These are phyloP conservation scores for Pseudozyma thailandica DNA, from an alignment of 1,284 basidiomycete species.

Conservation along the genomic window DNA sequence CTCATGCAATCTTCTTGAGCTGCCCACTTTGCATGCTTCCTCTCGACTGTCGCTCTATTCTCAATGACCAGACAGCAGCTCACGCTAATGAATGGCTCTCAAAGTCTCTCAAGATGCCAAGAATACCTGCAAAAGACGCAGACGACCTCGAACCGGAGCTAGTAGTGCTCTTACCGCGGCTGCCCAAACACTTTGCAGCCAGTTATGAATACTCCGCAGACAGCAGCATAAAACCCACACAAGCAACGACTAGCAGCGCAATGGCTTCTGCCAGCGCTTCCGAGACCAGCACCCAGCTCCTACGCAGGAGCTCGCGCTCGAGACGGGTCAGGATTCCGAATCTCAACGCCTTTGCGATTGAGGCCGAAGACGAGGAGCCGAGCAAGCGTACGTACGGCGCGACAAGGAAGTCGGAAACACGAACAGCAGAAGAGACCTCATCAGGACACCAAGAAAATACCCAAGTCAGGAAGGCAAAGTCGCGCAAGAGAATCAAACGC, in stretches of 20 bases:
- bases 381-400: not conserved
- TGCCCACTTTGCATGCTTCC: no score
- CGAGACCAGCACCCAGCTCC: no score
- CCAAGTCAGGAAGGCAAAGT: not conserved
- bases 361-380: conserved; percentile 4
- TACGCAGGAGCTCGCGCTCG: conserved; percentile 16
- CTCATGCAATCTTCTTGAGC: no score
- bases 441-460: not conserved
- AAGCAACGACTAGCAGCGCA: no score
- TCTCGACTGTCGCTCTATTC: no score
- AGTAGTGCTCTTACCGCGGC: not conserved
- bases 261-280: no score
- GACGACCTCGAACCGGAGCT: not conserved
- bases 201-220: conserved; percentile 12
- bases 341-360: not conserved
- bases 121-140: not conserved
- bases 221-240: not conserved
- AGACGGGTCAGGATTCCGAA: conserved; percentile 1
- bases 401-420: not conserved
- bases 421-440: not conserved
- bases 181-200: conserved; percentile 28
- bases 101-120: no score
- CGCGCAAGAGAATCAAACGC: conserved; percentile 35
- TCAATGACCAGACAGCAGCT: no score
- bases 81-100: no score